Base-by-base conservation (phyloP, 2,329 filamentous ascomycete species). In the Fusarium globosum region DNA sequence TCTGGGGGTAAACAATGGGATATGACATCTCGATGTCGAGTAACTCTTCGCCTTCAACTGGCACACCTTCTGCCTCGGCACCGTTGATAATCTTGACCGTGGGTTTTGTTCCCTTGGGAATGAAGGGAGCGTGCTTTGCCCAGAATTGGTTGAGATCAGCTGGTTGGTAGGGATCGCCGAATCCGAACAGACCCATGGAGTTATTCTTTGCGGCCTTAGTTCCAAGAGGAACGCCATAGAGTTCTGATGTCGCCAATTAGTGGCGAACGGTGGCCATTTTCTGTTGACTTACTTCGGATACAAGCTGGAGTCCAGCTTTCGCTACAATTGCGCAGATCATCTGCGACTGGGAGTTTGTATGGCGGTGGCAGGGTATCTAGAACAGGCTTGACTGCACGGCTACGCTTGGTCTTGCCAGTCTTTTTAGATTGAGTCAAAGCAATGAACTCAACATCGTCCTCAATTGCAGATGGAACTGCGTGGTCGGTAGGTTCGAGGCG, bases 201-300 rank as follows among this genome's bases (percentile, higher is more conserved):
- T 63, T 63, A 4, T 63, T 63, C 20, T 35, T 39, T 18, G 61
- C 61, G 0, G 61, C 61, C 13, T 61, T 63, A 7, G 53, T 61
- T 1, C 61, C 61, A 20, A 63, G 53, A 2, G 61, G 61, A 18
- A 63, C 20, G 1, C 28, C n/a, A 1, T 63, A 63, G 7, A 63
- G 42, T 1, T 63, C 61, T 63, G 9, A 9, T 7, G 1, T 18
- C 4, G n/a, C 53, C 16, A 20, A 15, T 39, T 2, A 46, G 51
- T 21, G 6, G 1, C 1, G 6, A 39, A 0, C 4, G 7, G 1
- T 0, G 1, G 23, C 3, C 3, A 1, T 7, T 12, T 3, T 4
- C 4, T 5, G 1, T 43, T 5, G 11, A 59, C 60, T 35, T 60
- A 63, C 60, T 58, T 23, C 60, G 52, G 8, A 63, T 63, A 3